These are phyloP conservation scores for Rhytidhysteron rufulum DNA, from an alignment of 2,329 filamentous ascomycete species.

Conservation along the genomic window DNA sequence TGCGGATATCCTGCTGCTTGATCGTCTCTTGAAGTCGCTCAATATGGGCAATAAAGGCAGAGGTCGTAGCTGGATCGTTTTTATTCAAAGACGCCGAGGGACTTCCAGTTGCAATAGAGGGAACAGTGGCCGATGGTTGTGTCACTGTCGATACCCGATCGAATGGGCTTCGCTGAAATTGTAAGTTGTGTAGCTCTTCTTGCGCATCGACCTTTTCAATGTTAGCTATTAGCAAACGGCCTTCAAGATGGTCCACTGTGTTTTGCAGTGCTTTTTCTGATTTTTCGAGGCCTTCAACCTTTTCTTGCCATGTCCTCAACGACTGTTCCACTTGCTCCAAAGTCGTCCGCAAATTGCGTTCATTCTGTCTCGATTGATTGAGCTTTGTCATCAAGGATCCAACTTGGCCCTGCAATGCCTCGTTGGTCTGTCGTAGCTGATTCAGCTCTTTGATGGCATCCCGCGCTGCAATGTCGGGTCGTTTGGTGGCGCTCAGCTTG, in stretches of 20 bases:
- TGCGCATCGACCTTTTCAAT: conserved; percentile 39
- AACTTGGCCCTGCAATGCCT: conserved; percentile 34
- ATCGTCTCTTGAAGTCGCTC: conserved; percentile 31
- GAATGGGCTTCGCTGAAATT: conserved; percentile 23
- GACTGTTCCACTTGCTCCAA: conserved; percentile 30
- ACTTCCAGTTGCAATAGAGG: conserved; percentile 17
- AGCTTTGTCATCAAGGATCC: conserved; percentile 38
- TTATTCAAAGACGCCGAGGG: conserved; percentile 13
- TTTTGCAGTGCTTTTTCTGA: conserved; percentile 30
- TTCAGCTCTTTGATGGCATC: conserved; percentile 37
- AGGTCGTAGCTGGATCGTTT: conserved; percentile 20
- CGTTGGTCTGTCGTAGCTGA: conserved; percentile 32
- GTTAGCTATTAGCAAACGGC: conserved; percentile 38
- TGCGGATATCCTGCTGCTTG: conserved; percentile 23
- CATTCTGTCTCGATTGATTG: conserved; percentile 34
- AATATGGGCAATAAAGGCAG: conserved; percentile 23
- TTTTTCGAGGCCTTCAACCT: conserved; percentile 23
- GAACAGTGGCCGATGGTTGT: conserved; percentile 20
- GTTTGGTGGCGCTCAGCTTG: conserved; percentile 31
- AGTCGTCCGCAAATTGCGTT: conserved; percentile 23
- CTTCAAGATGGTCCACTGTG: conserved; percentile 36
- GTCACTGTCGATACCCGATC: conserved; percentile 9
- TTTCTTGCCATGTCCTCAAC: conserved; percentile 24
- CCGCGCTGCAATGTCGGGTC: conserved; percentile 28
- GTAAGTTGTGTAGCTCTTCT: conserved; percentile 31